Conservation (phyloP, 768 basidiomycete genomes). For the Royoungia palumana region DNA sequence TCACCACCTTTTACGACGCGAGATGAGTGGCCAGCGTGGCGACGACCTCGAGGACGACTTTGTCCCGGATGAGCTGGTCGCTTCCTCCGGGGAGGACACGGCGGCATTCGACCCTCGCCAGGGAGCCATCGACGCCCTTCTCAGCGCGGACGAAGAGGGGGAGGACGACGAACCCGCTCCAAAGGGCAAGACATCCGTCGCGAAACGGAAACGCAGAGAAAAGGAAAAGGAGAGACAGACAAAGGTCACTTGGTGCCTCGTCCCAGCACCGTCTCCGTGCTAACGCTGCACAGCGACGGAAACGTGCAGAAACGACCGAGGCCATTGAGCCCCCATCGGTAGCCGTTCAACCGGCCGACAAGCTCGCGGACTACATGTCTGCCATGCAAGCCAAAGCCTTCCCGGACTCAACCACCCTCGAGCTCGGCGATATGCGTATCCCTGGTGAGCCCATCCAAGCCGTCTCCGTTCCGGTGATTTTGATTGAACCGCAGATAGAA, state of each 20-base stretch:
- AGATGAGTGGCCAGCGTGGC: conserved; percentile 42
- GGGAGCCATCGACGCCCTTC: conserved; percentile 34
- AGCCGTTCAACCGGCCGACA: conserved; percentile 53
- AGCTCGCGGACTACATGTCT: conserved; percentile 61
- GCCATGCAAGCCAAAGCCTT: conserved; percentile 68
- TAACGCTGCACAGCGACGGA: conserved; percentile 52
- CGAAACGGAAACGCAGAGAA: conserved; percentile 71
- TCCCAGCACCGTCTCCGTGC: conserved; percentile 16
- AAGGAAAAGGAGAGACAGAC: conserved; percentile 71
- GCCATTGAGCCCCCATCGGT: conserved; percentile 41
- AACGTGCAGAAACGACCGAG: conserved; percentile 48
- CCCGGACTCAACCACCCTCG: conserved; percentile 66
- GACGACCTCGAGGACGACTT: conserved; percentile 88
- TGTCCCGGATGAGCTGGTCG: conserved; percentile 64
- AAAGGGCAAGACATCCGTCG: conserved; percentile 23
- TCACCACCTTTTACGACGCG: conserved; percentile 4
- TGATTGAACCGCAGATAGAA: conserved; percentile 60
- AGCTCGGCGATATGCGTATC: conserved; percentile 75
- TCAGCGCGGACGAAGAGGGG: conserved; percentile 45
- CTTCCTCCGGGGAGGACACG: conserved; percentile 50
- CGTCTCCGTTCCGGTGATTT: conserved; percentile 28
- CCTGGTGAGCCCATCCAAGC: conserved; percentile 53
- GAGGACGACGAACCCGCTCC: conserved; percentile 30
- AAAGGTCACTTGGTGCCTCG: conserved; percentile 46
- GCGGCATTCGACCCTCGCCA: conserved; percentile 22